These are phyloP conservation scores for Prunella vulgaris DNA, from an alignment of 257 asterid genomes.

Conservation along the genomic window DNA sequence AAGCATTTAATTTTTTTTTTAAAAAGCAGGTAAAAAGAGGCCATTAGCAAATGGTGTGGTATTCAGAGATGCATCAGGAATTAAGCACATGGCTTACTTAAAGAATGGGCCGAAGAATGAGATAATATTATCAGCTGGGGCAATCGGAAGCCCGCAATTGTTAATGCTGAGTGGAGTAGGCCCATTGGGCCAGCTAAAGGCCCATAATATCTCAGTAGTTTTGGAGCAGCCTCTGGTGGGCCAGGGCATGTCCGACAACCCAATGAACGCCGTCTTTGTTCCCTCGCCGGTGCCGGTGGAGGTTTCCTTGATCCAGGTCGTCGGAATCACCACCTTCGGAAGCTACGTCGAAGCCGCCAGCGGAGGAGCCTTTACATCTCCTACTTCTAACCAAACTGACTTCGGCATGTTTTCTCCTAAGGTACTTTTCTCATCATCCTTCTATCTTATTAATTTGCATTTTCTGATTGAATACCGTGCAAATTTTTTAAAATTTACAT, in stretches of 20 bases:
- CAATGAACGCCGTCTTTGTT: constrained; percentile 78
- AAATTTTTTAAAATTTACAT: no score
- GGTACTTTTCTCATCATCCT: no score
- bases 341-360: constrained; percentile 72
- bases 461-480: no score
- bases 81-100: constrained; percentile 57
- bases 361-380: constrained; percentile 38
- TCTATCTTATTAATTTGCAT: no score
- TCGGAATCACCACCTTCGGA: constrained; percentile 60
- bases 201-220: constrained; percentile 49
- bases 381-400: constrained; percentile 28
- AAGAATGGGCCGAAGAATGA: constrained; percentile 51
- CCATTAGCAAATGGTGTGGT: constrained; percentile 66
- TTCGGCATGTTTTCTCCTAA: constrained; percentile 79
- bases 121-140: constrained; percentile 72
- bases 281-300: constrained; percentile 88
- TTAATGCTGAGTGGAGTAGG: constrained; percentile 85
- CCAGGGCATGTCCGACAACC: constrained; percentile 88
- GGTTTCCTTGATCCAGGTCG: constrained; percentile 85
- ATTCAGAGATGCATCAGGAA: constrained; percentile 61
- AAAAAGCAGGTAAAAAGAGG: constrained; percentile 31
- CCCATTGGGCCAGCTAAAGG: constrained; percentile 49
- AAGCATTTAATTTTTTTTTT: no score
- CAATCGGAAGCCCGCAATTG: constrained; percentile 90
- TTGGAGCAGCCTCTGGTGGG: constrained; percentile 75